Evolutionary conservation across 2,329 filamentous ascomycete species (phyloP).

Genomic region (Penicillium nordicum): DNA sequence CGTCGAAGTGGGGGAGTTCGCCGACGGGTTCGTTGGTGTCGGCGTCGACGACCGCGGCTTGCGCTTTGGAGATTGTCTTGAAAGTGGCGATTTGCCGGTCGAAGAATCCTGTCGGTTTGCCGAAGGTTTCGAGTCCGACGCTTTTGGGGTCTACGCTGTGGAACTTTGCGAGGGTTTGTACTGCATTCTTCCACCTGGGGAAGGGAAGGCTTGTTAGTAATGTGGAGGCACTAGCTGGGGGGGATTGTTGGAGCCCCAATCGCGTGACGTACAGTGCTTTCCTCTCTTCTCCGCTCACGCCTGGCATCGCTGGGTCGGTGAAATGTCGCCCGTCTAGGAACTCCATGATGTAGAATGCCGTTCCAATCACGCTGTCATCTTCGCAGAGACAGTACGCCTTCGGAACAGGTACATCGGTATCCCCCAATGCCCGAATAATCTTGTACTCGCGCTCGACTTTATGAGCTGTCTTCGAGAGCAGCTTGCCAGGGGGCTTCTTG

Average conservation of each 20-base stretch:
- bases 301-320: conserved; percentile 79
- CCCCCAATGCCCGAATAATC: conserved; percentile 77
- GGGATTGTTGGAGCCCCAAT: conserved; percentile 5
- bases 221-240: neutral
- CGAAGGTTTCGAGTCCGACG: conserved; percentile 70
- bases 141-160: conserved; percentile 67
- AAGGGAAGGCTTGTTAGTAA: neutral
- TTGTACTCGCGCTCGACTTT: conserved; percentile 94
- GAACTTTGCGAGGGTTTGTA: conserved; percentile 78
- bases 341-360: conserved; percentile 95
- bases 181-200: conserved; percentile 72
- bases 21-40: conserved; percentile 76
- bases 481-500: conserved; percentile 94
- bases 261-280: conserved; percentile 59
- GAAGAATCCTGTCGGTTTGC: conserved; percentile 75
- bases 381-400: conserved; percentile 81
- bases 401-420: conserved; percentile 81
- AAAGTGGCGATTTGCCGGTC: conserved; percentile 81
- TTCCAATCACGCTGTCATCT: conserved; percentile 75
- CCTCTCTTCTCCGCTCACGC: conserved; percentile 64
- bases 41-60: conserved; percentile 70
- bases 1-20: conserved; percentile 75
- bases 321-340: conserved; percentile 93
- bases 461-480: conserved; percentile 90
- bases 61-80: conserved; percentile 70